A percentile compares a stretch with the other conserved stretches of the same genome.
Evolutionary conservation across 106 monocot genomes (phyloP).

Genomic region (Platanthera zijinensis): DNA sequence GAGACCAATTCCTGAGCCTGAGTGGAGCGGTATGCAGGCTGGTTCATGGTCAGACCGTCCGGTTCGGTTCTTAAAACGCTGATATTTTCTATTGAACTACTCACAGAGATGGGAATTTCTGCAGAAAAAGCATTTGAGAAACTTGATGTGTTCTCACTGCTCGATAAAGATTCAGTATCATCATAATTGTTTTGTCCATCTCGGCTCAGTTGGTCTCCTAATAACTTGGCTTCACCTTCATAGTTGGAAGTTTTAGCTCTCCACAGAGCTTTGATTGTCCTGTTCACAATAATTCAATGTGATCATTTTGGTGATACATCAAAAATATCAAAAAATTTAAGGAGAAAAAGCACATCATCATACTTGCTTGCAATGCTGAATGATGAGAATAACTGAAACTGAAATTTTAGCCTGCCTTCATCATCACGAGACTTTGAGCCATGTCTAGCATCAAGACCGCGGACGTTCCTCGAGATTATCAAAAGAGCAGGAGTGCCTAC

Average conservation of each 20-base stretch:
- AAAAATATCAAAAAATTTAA: background rate
- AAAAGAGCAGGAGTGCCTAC: constrained; percentile 63
- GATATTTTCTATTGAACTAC: background rate
- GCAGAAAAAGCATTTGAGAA: constrained; percentile 49
- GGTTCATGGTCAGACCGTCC: no score
- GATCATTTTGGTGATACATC: no score
- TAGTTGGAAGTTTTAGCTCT: constrained; percentile 31
- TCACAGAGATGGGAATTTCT: constrained; percentile 30
- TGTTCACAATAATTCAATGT: constrained; percentile 7
- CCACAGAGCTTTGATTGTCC: constrained; percentile 58
- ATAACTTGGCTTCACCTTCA: constrained; percentile 30
- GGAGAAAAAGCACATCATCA: background rate
- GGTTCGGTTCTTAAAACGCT: no score
- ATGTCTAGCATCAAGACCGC: constrained; percentile 64
- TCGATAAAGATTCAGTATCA: constrained; percentile 31
- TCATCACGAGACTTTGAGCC: constrained; percentile 59
- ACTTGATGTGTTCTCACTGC: constrained; percentile 30
- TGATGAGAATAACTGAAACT: constrained; percentile 85
- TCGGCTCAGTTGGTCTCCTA: constrained; percentile 42
- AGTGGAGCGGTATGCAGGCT: no score
- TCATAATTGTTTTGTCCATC: constrained; percentile 20
- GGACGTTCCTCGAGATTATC: constrained; percentile 51
- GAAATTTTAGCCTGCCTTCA: constrained; percentile 62
- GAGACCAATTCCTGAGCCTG: no score
- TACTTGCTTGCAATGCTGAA: constrained; percentile 68